Base-by-base conservation (phyloP, 1,284 basidiomycete genomes). In the Afroboletus lepidellus region DNA sequence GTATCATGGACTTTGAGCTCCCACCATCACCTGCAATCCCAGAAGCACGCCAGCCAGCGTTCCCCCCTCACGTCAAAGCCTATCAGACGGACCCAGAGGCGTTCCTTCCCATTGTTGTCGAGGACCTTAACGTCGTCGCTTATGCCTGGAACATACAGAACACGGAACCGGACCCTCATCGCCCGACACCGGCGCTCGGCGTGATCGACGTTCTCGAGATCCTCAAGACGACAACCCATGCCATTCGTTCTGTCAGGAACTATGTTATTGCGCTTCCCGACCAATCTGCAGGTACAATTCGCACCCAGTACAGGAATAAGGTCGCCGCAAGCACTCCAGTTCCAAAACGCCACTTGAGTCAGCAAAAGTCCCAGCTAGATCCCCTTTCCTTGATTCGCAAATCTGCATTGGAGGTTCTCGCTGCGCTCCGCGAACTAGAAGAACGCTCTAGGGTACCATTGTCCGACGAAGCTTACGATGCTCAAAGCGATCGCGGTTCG, bases 261-360 rank as follows among this genome's bases (percentile, higher is more conserved):
- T 92, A 92, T 64, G 73, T 91, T 25, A 73, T 92, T 25, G 84
- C 87, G 0, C 79, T 92, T 16, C 90, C 90, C 0, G 86, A 89
- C 61, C 88, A 90, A 57, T 77, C 79, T 3, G 72, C 79, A 13
- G 78, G 75, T 24, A 75, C 78, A 5, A 76, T 79, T 48, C 77
- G 77, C 21, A 74, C 76, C 23, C 74, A 84, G 16, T 78, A 74
- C 63, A 78, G 63, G 58, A 75, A 60, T 60, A 73, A 62, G 57
- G 78, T 62, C 60, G 72, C 69, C 60, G 73, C 62, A 54, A 72
- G 64, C 46, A 60, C 65, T 42, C 70, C 73, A 18, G 64, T 69
- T 2, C 71, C 69, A 7, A 72, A 71, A 58, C 74, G 74, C 32
- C 66, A 36, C 42, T 33, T 33, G 23, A 54, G 32, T 46, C 65